Base-by-base conservation (phyloP, 2,329 filamentous ascomycete species). In the Myrmaecium sp. region DNA sequence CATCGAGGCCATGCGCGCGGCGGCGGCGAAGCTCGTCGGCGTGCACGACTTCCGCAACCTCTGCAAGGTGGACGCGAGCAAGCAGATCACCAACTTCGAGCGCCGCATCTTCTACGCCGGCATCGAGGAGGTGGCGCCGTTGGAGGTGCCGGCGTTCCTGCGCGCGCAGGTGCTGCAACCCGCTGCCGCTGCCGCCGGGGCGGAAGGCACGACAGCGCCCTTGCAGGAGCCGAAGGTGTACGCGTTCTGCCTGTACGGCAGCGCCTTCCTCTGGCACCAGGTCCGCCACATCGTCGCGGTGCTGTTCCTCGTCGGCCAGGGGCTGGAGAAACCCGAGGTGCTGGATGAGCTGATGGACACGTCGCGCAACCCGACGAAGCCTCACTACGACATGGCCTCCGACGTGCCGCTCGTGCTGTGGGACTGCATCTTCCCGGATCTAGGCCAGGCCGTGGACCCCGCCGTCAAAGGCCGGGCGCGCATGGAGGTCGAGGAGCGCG, bases 251-350 rank as follows among this genome's bases (percentile, higher is more conserved):
- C 72, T 98, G 21, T 72, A 84, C 38, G 89, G 89, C 12, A 83
- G 78, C 5, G 89, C 84, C 2, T 98, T 98, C 52, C 57, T 98
- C 24, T 98, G 89, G 89, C 89, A 98, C 55, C 89, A 98, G 56
- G 91, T 98, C 38, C 74, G 89, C 14, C 81, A 86, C 57, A 84
- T 98, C 69, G 74, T 91, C n/a, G 70, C 75, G 10, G 62, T 95
- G 5, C 60, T 98, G n/a, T 95, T 98, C 58, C 61, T 89, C 7
- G 73, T 95, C 6, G 89, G 81, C 15, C 89, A 98, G 54, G 73
- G 82, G 0, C 66, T 92, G 10, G 89, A 98, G 49, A 47, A 61
- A 15, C 77, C 84, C 1, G 66, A 66, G 0, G 55, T 95, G 9
- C 62, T 95, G 22, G 62, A 69, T 27, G 62, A 74, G 14, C 60